phyloP scores from a whole-genome alignment of 2,329 filamentous ascomycete species.

The Fusarium buxicola region DNA sequence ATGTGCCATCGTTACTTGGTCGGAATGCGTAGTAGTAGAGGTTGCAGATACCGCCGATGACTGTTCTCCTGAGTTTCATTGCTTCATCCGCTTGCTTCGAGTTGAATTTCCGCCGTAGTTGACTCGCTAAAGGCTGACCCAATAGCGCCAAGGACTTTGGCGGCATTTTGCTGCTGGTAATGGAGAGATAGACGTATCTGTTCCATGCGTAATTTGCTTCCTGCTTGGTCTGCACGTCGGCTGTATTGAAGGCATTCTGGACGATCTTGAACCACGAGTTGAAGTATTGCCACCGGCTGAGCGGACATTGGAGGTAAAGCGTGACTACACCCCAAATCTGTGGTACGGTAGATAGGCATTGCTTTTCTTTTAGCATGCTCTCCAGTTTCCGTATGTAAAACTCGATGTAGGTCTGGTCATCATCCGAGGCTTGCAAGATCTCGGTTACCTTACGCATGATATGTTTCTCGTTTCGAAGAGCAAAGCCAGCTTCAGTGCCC shows the following conservation, averaged over 20 bases:
- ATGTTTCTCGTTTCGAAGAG: slow-evolving; percentile 75
- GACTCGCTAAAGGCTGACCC: slow-evolving; percentile 74
- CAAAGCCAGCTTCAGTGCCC: slow-evolving; percentile 76
- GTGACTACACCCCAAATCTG: slow-evolving; percentile 90
- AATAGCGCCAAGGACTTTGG: slow-evolving; percentile 58
- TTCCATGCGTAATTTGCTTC: slow-evolving; percentile 90
- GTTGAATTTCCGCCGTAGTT: slow-evolving; percentile 73
- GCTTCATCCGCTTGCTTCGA: slow-evolving; percentile 67
- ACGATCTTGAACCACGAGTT: slow-evolving; percentile 81
- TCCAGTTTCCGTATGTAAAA: slow-evolving; percentile 76
- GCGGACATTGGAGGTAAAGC: slow-evolving; percentile 76
- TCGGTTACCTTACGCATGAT: slow-evolving; percentile 75
- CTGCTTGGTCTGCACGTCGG: slow-evolving; percentile 75
- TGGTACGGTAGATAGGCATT: slow-evolving; percentile 70
- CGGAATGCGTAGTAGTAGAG: slow-evolving; percentile 86
- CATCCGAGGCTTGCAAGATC: slow-evolving; percentile 63
- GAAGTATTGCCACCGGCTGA: slow-evolving; percentile 78
- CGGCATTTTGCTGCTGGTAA: slow-evolving; percentile 70
- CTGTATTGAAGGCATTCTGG: slow-evolving; percentile 85
- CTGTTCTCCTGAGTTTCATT: slow-evolving; percentile 61
- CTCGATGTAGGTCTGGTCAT: slow-evolving; percentile 73
- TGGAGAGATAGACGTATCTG: slow-evolving; percentile 80
- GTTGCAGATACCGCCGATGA: slow-evolving; percentile 79
- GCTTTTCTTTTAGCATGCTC: slow-evolving; percentile 73
- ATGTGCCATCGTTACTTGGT: slow-evolving; percentile 72